phyloP scores from a whole-genome alignment of 331 rosid species.

The Telfairia occidentalis region DNA sequence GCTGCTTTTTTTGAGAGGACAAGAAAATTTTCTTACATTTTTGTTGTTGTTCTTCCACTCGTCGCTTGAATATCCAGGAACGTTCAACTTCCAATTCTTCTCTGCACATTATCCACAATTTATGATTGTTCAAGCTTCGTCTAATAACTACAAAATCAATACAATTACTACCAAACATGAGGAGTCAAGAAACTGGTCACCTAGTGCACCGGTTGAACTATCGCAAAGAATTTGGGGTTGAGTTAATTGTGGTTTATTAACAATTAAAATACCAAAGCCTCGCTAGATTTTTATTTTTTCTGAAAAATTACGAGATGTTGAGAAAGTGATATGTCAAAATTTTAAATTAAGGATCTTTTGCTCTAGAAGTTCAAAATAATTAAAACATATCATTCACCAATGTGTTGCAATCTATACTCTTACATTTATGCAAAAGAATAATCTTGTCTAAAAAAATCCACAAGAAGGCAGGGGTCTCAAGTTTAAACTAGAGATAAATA shows the following conservation, averaged over 20 bases:
- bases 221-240: neutral
- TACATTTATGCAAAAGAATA: neutral
- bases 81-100: slow-evolving; percentile 68
- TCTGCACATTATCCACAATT: slow-evolving; percentile 44
- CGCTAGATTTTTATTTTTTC: neutral
- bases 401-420: neutral
- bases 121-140: neutral
- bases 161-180: neutral
- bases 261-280: neutral
- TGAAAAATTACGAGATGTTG: neutral
- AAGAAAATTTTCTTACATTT: slow-evolving; percentile 35
- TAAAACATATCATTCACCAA: neutral
- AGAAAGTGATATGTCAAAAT: neutral
- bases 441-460: neutral
- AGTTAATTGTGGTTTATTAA: neutral
- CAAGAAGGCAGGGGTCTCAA: neutral
- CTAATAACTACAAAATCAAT: neutral
- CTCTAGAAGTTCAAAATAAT: neutral
- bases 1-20: neutral
- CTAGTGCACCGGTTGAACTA: neutral
- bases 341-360: neutral
- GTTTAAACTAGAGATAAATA: neutral
- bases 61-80: slow-evolving; percentile 87
- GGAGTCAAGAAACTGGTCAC: neutral
- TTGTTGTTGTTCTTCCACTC: slow-evolving; percentile 60